A percentile compares a stretch with the other conserved stretches of the same genome.
These are phyloP conservation scores for Fusarium sp. DNA, from an alignment of 2,329 filamentous ascomycete species.

Conservation along the genomic window DNA sequence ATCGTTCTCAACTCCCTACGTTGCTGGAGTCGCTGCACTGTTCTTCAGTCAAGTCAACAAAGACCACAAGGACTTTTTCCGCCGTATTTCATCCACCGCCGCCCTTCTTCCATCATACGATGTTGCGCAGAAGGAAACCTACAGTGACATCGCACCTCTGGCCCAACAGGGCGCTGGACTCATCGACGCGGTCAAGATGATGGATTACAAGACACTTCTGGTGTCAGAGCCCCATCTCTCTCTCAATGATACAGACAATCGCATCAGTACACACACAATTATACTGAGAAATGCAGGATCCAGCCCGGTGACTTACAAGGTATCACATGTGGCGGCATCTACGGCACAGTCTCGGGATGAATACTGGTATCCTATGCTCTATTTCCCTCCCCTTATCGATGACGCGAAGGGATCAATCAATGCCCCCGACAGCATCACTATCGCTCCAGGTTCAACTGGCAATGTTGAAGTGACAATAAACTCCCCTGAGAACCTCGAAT, in stretches of 20 bases:
- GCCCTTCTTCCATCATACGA: background rate
- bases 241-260: background rate
- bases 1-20: constrained; percentile 40
- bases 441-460: background rate
- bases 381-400: constrained; percentile 28
- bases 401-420: background rate
- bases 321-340: constrained; percentile 26
- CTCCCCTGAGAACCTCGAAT: background rate
- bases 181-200: background rate
- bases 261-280: background rate
- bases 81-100: background rate
- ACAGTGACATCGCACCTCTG: background rate
- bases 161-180: background rate
- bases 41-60: constrained; percentile 22
- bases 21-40: constrained; percentile 42
- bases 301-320: background rate
- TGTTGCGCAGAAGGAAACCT: background rate
- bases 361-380: constrained; percentile 24
- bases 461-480: background rate
- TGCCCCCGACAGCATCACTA: background rate
- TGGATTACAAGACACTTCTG: background rate
- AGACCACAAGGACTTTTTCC: background rate
- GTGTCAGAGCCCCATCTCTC: background rate
- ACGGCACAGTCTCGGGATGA: constrained; percentile 23
- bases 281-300: background rate